Evolutionary conservation across 805 yeast species (phyloP), one percentile per base, ranked within the genome.

Genomic region (Clavispora phyllophila): DNA sequence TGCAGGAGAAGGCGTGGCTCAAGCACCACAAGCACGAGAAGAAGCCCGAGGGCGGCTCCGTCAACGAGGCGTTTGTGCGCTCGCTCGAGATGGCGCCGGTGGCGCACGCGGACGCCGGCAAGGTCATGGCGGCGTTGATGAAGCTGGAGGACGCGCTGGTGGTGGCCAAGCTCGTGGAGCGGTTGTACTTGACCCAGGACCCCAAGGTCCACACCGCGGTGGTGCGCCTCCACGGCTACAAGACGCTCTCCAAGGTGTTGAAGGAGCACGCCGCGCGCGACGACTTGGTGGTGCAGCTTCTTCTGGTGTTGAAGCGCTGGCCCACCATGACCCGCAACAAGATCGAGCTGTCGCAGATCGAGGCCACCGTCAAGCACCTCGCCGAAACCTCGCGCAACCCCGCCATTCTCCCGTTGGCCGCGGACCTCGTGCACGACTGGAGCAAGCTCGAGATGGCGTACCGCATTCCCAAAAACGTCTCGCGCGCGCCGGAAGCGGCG

Each of bases 151-250:
- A 88, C 54, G 56, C 63, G 12, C 64, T 81, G 51, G 76, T 91
- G 26, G 78, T 82, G 8, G 63, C 68, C 33, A 84, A 82, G 56
- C 70, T 93, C 44, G 68, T 91, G 33, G 80, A 78, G 51, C 75
- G 98, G 49, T 73, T 86, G 23, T 70, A 73, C 44, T 59, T 78
- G 28, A 72, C 87, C 4, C 63, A 70, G 14, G 81, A 76, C 34
- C 66, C 68, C 2, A 60, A 62, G 5, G 67, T 84, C 23, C 78
- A 84, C 42, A 62, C 73, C 12, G 73, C 76, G 25, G 78, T 90
- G 34, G 78, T 87, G 54, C 76, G 82, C 46, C 72, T 88, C 56
- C 99, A 90, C 60, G 99, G 98, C 10, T 86, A 88, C 62, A 82
- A 82, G 56, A 81, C 93, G 15, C 69, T 90, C 40, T 77, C 85